Base-by-base conservation (phyloP, 1,284 basidiomycete genomes). In the Ustilago cynodontis region DNA sequence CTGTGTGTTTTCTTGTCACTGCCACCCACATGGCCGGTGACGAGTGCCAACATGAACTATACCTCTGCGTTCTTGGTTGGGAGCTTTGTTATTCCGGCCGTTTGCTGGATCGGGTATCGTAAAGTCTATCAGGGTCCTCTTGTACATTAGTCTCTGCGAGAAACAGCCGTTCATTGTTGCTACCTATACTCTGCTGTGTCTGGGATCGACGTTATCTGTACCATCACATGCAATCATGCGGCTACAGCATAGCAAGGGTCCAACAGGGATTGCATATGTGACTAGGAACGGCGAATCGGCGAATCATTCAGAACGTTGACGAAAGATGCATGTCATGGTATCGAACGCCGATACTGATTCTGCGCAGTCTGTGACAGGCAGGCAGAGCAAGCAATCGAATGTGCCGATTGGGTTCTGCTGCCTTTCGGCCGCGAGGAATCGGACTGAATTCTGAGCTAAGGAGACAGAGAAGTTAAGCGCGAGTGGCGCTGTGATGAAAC, bases 21-120 rank as follows among this genome's bases (percentile, higher is more conserved):
- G 31, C 66, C 76, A 4, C 55, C 71, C 11, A 45, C 58, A 31
- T 66, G 52, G 29, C 71, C 71, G 16, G 76, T 71, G 52, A 66
- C 62, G 13, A 57, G 60, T 33, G 59, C 56, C 39, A 67, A 67
- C 60, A 72, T 64, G 70, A 67, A 67, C 53, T 72, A 72, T 29
- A 64, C 65, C 1, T 67, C 52, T 16, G 70, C 62, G 8, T 62
- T 67, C n/a, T 18, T 67, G 24, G 54, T 65, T 13, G 49, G 31
- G 24, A 57, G 53, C 49, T 65, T 71, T 22, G 28, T 64, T 9
- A 20, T 71, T 14, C 58, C 68, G 16, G 39, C 29, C 14, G 43
- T 64, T 2, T 56, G 57, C 39, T 70, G 62, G 61, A 13, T 43
- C 6, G n/a, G 24, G 33, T 64, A 64, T 45, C 24, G 41, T 5